Evolutionary conservation across 257 asterid species (phyloP), one percentile per base, ranked within the genome.

Genomic region (Nicotiana paniculata): DNA sequence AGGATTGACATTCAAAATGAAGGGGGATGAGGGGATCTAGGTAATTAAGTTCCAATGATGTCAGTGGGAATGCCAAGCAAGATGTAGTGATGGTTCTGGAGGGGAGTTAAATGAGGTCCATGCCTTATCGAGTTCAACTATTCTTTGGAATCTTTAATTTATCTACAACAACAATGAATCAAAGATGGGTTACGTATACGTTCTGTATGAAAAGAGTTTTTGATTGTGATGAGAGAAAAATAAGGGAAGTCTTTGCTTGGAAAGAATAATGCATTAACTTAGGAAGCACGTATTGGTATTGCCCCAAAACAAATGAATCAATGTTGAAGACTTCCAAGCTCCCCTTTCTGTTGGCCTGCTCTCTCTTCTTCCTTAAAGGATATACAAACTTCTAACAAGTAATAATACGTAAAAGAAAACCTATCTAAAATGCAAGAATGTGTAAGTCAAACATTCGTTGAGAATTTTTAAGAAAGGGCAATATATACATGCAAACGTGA

Each of bases 61-160:
- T 39, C 33, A n/a, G n/a, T n/a, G 33, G 67, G 5, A 18, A 51
- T 53, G 90, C 67, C 51, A 80, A 46, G 61, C 35, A 35, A 7
- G 66, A n/a, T 30, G 86, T 48, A 28, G 64, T 21, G 2, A 30
- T 53, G 18, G 54, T 58, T 18, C 62, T 74, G 81, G 81, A 21
- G 30, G 10, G 62, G 80, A 81, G 17, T 85, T 48, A 59, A 88
- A 72, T 67, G 92, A 85, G 89, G 13, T 89, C 68, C 77, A 39
- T 39, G 46, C 9, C 46, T 39, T 39, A 39, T 6, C 9, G 6
- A 39, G 46, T 6, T 39, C 9, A 39, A 9, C 9, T 39, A 21
- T 21, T 6, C 46, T 39, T 39, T 39, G 46, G 46, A 6, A 39
- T 39, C 9, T 39, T 39, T 28, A 28, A 28, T 28, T 28, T 39